Evolutionary conservation across 1,284 basidiomycete genomes (phyloP), one percentile per base, ranked within the genome.

Genomic region (Apiotrichum laibachii): DNA sequence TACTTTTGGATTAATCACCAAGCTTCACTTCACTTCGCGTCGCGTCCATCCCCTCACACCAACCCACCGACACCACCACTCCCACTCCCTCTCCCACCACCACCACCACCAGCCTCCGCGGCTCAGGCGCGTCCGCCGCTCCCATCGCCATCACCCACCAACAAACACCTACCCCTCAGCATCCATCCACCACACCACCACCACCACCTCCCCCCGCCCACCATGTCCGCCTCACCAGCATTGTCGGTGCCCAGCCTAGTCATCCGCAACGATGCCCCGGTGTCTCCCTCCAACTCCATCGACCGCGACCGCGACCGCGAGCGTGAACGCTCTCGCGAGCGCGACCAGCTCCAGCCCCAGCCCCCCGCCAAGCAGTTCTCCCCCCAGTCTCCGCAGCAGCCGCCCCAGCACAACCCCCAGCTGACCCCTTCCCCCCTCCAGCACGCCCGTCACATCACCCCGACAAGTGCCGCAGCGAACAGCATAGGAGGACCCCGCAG

Each of bases 211-310:
- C 2, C 37, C 37, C 5, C 37, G 37, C 37, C 26, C 26, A 80
- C 69, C 87, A 60, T 60, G 59, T 60, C 59, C 11, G 47, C 52
- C 37, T 54, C 60, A 45, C 54, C 60, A 2, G 45, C 55, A 37
- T 60, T 63, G 59, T 60, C 62, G 43, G 56, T 63, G 13, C 59
- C 62, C 31, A 49, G 56, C 40, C 47, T 63, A 18, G 56, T 61
- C 13, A 58, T 60, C 35, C 58, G 59, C 8, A 26, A 5, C n/a
- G 5, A n/a, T 15, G 21, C 44, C 21, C 44, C 18, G 19, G 11
- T 16, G 21, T 13, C 44, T 9, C 18, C 39, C 18, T 3, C 43
- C 16, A 7, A 9, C 22, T 11, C 51, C 18, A 19, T 44, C 21
- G 19, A n/a, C 22, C 26, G 26, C 7, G 26, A 31, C 26, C 26